phyloP scores from a whole-genome alignment of 257 asterid genomes.

The Nicotiana otophora region DNA sequence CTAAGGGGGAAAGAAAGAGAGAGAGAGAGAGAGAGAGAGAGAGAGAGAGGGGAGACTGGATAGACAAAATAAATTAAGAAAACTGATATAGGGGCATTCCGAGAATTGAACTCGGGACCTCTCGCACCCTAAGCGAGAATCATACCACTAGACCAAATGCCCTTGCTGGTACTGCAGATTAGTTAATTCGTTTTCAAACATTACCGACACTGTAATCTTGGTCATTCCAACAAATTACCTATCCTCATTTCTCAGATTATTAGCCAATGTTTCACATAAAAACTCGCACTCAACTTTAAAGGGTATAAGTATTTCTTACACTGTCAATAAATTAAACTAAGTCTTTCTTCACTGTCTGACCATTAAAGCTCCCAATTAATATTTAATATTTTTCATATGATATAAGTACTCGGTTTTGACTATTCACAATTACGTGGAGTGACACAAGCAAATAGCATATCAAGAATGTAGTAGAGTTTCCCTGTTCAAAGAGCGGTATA shows the following conservation, averaged over 20 bases:
- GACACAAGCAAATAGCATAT: neutral
- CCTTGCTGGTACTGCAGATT: conserved; percentile 5
- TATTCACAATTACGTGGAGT: neutral
- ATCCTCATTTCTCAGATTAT: no score
- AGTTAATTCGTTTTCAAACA: no score
- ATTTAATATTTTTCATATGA: neutral
- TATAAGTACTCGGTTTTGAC: neutral
- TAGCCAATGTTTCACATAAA: no score
- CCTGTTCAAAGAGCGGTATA: neutral
- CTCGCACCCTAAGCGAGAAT: conserved; percentile 92
- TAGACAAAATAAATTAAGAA: no score
- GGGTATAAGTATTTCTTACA: no score
- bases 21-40: no score
- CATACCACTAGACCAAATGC: conserved; percentile 88
- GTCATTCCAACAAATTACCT: no score
- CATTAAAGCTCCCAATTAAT: neutral
- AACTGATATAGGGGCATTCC: conserved; percentile 46
- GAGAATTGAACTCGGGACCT: conserved; percentile 95
- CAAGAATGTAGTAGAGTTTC: neutral
- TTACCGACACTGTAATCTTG: no score
- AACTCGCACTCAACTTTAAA: no score
- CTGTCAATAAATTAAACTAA: no score
- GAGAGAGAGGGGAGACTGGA: no score
- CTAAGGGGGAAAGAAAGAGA: no score
- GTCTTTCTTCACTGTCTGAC: neutral